Evolutionary conservation across 352 stramenopile genomes (phyloP).

Genomic region (Pythium insidiosum): DNA sequence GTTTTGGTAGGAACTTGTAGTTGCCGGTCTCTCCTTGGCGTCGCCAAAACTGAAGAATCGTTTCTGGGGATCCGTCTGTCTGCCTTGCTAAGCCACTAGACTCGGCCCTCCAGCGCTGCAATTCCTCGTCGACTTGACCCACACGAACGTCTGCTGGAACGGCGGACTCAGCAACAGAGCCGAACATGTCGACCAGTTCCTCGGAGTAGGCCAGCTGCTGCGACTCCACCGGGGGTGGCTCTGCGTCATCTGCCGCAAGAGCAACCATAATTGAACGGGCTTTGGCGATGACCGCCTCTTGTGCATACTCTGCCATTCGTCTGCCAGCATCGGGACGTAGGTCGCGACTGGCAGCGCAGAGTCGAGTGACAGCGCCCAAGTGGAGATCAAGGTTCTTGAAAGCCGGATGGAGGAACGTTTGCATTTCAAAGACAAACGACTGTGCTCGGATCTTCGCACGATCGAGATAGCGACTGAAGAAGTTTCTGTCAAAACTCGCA

Average conservation of each 20-base stretch:
- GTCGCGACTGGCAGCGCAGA: background rate
- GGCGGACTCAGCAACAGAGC: too few relatives aligned
- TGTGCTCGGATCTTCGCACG: background rate
- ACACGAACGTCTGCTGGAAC: background rate
- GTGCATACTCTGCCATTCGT: background rate
- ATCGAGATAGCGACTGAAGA: constrained; percentile 1
- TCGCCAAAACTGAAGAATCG: constrained; percentile 1
- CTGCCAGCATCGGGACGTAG: background rate
- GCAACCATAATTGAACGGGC: background rate
- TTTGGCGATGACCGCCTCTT: background rate
- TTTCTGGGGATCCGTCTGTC: background rate
- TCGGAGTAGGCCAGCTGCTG: background rate
- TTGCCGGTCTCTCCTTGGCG: background rate
- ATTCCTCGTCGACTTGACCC: constrained; percentile 3
- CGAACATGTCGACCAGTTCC: background rate
- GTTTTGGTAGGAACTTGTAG: constrained; percentile 1
- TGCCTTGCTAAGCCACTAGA: background rate
- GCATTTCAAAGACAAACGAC: constrained; percentile 8
- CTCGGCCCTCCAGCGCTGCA: constrained; percentile 1
- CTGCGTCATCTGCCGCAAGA: background rate
- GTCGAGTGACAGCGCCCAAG: background rate
- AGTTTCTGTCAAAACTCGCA: constrained; percentile 1
- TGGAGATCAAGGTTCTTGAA: constrained; percentile 4
- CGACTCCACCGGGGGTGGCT: background rate
- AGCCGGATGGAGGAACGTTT: background rate